phyloP scores from a whole-genome alignment of 306 rosid genomes.

The Notholithocarpus densiflorus region DNA sequence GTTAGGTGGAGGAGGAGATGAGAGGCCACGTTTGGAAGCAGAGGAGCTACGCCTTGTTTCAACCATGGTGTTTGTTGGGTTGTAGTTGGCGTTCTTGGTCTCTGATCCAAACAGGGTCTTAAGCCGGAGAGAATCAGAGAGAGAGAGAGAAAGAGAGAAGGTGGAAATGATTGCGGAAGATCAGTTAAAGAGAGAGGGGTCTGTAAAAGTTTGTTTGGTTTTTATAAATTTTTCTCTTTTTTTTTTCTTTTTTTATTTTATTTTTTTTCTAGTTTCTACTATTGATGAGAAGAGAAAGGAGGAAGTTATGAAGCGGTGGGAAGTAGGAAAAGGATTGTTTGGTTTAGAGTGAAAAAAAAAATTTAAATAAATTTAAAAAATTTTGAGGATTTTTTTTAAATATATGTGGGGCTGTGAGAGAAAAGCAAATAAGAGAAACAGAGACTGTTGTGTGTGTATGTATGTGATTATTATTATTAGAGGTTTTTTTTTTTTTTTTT shows the following conservation, averaged over 20 bases:
- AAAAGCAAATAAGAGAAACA: background rate
- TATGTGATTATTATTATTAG: too few relatives aligned
- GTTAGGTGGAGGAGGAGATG: slow-evolving; percentile 66
- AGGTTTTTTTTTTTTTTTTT: too few relatives aligned
- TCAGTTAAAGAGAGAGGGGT: slow-evolving; percentile 20
- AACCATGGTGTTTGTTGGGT: slow-evolving; percentile 53
- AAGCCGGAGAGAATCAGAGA: slow-evolving; percentile 12
- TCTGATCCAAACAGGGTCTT: slow-evolving; percentile 44
- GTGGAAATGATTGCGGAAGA: slow-evolving; percentile 40
- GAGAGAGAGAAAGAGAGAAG: background rate
- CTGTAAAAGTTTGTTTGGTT: slow-evolving; percentile 1
- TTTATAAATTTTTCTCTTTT: background rate
- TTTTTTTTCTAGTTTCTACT: background rate
- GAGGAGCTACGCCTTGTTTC: slow-evolving; percentile 89
- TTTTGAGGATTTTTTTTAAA: background rate
- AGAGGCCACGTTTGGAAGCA: slow-evolving; percentile 74
- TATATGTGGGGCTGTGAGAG: background rate
- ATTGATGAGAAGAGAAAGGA: background rate
- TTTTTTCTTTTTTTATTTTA: background rate
- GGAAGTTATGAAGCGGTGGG: slow-evolving; percentile 4
- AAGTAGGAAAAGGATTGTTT: background rate
- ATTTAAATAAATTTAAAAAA: too few relatives aligned
- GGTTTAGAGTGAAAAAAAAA: background rate
- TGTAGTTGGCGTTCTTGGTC: slow-evolving; percentile 7
- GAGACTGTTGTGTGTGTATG: background rate